Percentiles rank a stretch among this genome's conserved stretches.
Conservation (phyloP, 768 basidiomycete species). For the Suillus decipiens region DNA sequence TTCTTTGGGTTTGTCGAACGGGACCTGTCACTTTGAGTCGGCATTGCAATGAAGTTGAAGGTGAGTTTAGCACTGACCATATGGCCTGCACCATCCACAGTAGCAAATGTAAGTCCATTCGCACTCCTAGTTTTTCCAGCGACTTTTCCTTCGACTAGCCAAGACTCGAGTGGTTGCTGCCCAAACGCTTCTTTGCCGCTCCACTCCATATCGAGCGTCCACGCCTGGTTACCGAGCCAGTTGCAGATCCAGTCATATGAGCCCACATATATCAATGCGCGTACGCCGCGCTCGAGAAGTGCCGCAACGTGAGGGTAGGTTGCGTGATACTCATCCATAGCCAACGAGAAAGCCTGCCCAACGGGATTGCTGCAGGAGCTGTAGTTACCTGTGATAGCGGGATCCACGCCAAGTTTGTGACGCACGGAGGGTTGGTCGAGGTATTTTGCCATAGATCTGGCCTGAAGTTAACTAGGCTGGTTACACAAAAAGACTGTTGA, state of each 20-base stretch:
- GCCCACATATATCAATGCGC: slow-evolving; percentile 73
- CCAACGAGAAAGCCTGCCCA: slow-evolving; percentile 43
- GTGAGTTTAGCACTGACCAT: slow-evolving; percentile 47
- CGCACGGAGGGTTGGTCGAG: slow-evolving; percentile 61
- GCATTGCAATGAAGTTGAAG: not conserved
- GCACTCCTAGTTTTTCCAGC: slow-evolving; percentile 59
- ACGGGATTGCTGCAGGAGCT: slow-evolving; percentile 45
- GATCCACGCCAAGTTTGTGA: slow-evolving; percentile 61
- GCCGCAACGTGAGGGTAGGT: slow-evolving; percentile 39
- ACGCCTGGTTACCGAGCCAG: slow-evolving; percentile 74
- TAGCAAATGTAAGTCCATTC: slow-evolving; percentile 67
- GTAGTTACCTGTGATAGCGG: slow-evolving; percentile 42
- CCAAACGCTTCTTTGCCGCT: slow-evolving; percentile 56
- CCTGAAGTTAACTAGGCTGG: not conserved
- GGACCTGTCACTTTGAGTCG: slow-evolving; percentile 40
- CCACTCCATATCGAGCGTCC: slow-evolving; percentile 78
- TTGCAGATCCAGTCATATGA: slow-evolving; percentile 83
- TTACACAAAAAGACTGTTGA: not conserved
- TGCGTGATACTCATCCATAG: slow-evolving; percentile 41
- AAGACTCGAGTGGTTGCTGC: slow-evolving; percentile 51
- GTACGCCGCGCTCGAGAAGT: slow-evolving; percentile 76
- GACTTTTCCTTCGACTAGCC: slow-evolving; percentile 50
- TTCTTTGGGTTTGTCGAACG: slow-evolving; percentile 63
- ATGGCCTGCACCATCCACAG: slow-evolving; percentile 71
- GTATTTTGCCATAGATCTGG: slow-evolving; percentile 58